Conservation (phyloP, 1,139 yeast genomes). For the Diutina siamensis region DNA sequence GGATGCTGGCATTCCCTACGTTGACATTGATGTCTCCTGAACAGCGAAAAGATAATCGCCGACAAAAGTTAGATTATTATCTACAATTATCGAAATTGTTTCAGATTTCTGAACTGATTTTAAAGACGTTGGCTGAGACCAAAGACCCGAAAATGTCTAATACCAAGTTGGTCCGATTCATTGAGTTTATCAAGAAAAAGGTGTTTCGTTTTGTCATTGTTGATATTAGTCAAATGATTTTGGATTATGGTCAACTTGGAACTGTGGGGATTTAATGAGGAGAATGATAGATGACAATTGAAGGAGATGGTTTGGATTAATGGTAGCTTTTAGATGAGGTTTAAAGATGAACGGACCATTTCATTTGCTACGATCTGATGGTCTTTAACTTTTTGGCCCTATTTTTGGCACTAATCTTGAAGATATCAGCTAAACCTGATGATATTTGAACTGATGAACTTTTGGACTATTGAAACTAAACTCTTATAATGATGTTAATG, state of each 20-base stretch:
- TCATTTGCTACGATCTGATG: too few relatives aligned
- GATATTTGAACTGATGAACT: too few relatives aligned
- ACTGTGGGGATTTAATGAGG: background rate
- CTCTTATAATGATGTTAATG: too few relatives aligned
- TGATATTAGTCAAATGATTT: conserved; percentile 28
- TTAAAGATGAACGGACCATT: too few relatives aligned
- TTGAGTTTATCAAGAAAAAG: conserved; percentile 27
- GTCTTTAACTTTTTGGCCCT: too few relatives aligned
- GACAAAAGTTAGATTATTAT: conserved; percentile 28
- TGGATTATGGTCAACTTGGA: conserved; percentile 17
- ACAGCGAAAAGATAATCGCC: conserved; percentile 24
- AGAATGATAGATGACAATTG: too few relatives aligned
- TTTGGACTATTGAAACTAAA: too few relatives aligned
- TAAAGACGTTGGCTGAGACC: conserved; percentile 10
- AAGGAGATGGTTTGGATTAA: too few relatives aligned
- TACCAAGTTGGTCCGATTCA: conserved; percentile 17
- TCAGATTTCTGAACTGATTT: background rate
- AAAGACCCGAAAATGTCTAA: conserved; percentile 11
- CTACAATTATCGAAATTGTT: conserved; percentile 13
- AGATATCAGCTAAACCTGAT: too few relatives aligned
- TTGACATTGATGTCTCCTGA: conserved; percentile 8
- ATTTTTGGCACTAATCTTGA: too few relatives aligned
- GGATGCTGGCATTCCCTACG: conserved; percentile 7
- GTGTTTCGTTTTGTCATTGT: conserved; percentile 28
- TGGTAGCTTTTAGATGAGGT: too few relatives aligned